Percentiles rank a stretch among this genome's conserved stretches.
Conservation (phyloP, 2,329 filamentous ascomycete species). For the Penicillium vulpinum region DNA sequence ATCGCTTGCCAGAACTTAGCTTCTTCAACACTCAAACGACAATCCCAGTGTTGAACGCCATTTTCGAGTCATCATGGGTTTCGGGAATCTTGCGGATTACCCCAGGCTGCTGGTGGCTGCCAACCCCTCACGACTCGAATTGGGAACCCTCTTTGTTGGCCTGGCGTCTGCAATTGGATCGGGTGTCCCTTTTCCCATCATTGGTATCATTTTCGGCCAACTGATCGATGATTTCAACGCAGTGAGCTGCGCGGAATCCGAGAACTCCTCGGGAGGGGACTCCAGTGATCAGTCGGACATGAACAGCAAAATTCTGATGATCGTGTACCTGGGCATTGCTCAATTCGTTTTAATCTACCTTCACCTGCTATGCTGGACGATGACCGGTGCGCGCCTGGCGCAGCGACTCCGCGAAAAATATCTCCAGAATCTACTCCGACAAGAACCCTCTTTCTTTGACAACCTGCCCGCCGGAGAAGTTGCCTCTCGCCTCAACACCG, state of each 20-base stretch:
- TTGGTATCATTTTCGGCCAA: constrained; percentile 44
- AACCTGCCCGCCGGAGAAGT: constrained; percentile 63
- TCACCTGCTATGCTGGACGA: constrained; percentile 64
- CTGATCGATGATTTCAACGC: constrained; percentile 43
- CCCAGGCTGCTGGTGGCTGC: constrained; percentile 40
- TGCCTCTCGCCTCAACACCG: constrained; percentile 62
- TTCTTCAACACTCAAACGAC: constrained; percentile 12
- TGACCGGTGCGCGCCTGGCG: constrained; percentile 64
- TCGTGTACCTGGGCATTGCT: constrained; percentile 65
- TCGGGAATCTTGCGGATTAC: constrained; percentile 36
- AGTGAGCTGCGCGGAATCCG: constrained; percentile 24
- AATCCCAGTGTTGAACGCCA: constrained; percentile 3
- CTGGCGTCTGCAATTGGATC: constrained; percentile 35
- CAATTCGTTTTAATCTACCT: constrained; percentile 65
- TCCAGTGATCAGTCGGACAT: constrained; percentile 26
- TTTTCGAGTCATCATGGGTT: constrained; percentile 25
- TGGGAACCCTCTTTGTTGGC: constrained; percentile 29
- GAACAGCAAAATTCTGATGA: constrained; percentile 58
- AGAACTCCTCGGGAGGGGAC: constrained; percentile 13
- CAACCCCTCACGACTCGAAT: constrained; percentile 36
- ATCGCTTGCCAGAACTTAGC: constrained; percentile 1
- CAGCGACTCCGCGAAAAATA: constrained; percentile 64
- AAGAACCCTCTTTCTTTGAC: constrained; percentile 66
- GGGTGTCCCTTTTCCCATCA: constrained; percentile 44
- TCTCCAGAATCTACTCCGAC: constrained; percentile 58